phyloP scores from a whole-genome alignment of 2,329 filamentous ascomycete genomes.

The Exserohilum turcica region DNA sequence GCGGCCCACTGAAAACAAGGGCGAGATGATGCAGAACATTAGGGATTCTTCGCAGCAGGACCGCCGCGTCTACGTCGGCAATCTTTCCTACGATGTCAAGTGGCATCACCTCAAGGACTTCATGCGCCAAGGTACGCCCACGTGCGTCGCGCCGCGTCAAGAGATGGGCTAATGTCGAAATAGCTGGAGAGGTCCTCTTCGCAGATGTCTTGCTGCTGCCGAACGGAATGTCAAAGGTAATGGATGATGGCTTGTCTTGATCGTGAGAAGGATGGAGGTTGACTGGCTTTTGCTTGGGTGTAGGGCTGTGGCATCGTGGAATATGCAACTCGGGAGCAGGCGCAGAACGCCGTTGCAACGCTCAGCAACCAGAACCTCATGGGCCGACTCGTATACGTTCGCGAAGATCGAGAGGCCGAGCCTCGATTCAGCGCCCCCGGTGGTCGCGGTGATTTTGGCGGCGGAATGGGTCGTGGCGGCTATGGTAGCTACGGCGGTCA shows the following conservation, averaged over 20 bases:
- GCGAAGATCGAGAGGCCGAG: slow-evolving; percentile 98
- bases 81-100: slow-evolving; percentile 99
- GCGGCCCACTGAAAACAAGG: slow-evolving; percentile 84
- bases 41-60: slow-evolving; percentile 97
- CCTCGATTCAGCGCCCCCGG: slow-evolving; percentile 85
- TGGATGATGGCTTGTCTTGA: slow-evolving; percentile 84
- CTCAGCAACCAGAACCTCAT: slow-evolving; percentile 99
- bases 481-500: slow-evolving; percentile 53
- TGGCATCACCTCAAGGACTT: slow-evolving; percentile 99
- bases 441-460: slow-evolving; percentile 53
- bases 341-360: slow-evolving; percentile 93
- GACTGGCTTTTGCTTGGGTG: slow-evolving; percentile 88
- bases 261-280: slow-evolving; percentile 92
- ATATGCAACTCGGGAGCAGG: slow-evolving; percentile 99
- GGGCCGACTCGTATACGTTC: slow-evolving; percentile 97
- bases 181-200: slow-evolving; percentile 99
- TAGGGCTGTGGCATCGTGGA: slow-evolving; percentile 99
- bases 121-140: slow-evolving; percentile 91
- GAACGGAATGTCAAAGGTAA: slow-evolving; percentile 99
- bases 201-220: slow-evolving; percentile 99
- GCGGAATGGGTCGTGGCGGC: slow-evolving; percentile 46
- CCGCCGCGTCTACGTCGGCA: slow-evolving; percentile 98
- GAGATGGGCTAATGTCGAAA: slow-evolving; percentile 45
- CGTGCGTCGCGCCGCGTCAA: slow-evolving; percentile 16
- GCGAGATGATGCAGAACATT: slow-evolving; percentile 94